Percentiles rank a stretch among this genome's conserved stretches.
Conservation (phyloP, 169 alveolate species). For the Plasmodium gallinaceum region DNA sequence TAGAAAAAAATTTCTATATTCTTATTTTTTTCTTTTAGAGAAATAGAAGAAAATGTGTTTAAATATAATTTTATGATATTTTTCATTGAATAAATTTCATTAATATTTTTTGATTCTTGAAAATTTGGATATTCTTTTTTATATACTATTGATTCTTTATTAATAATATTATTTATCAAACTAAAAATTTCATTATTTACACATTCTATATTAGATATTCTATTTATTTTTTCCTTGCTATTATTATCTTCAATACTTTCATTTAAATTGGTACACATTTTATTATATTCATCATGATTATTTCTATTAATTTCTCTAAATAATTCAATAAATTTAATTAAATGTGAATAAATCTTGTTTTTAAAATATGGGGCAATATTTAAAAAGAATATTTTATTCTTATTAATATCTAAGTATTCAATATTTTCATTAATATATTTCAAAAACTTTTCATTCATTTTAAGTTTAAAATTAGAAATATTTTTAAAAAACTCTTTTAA, state of each 20-base stretch:
- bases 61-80: conserved; percentile 35
- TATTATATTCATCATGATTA: background rate
- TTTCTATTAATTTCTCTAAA: conserved; percentile 6
- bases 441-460: conserved; percentile 34
- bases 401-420: conserved; percentile 4
- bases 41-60: background rate
- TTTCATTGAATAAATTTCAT: conserved; percentile 33
- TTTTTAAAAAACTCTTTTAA: conserved; percentile 5
- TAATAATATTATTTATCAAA: conserved; percentile 15
- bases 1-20: conserved; percentile 29
- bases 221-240: background rate
- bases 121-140: conserved; percentile 69
- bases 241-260: background rate
- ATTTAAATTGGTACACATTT: background rate
- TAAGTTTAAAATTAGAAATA: conserved; percentile 12
- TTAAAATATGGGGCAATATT: conserved; percentile 47
- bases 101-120: conserved; percentile 44
- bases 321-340: conserved; percentile 5
- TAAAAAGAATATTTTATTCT: conserved; percentile 22
- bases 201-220: conserved; percentile 7
- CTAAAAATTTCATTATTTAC: conserved; percentile 28
- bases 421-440: conserved; percentile 19
- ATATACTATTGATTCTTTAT: conserved; percentile 45
- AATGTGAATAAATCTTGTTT: conserved; percentile 4
- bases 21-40: background rate